Evolutionary conservation across 148 eudicot genomes (phyloP).

Genomic region (Vaccinium corymbosum): DNA sequence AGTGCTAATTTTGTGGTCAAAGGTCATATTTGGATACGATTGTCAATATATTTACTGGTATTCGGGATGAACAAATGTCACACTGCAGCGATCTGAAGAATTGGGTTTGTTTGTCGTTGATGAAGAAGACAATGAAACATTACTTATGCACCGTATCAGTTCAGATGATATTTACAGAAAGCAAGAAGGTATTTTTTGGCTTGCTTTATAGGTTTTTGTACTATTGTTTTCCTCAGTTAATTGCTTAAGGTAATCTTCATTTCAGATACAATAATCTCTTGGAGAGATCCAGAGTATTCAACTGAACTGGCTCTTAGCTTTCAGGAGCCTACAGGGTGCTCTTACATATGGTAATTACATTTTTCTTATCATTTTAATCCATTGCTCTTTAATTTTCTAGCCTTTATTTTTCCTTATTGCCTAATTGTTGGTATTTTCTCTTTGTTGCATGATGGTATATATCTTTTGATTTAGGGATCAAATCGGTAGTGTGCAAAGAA

Average conservation of each 20-base stretch:
- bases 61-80: slow-evolving; percentile 6
- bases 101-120: slow-evolving; percentile 76
- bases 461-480: slow-evolving; percentile 68
- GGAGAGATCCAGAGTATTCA: slow-evolving; percentile 91
- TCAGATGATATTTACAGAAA: slow-evolving; percentile 85
- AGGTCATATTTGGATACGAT: not conserved
- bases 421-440: not conserved
- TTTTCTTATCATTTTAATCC: not conserved
- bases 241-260: not conserved
- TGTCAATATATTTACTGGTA: not conserved
- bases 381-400: slow-evolving; percentile 10
- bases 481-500: slow-evolving; percentile 76
- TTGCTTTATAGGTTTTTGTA: not conserved
- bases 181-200: slow-evolving; percentile 73
- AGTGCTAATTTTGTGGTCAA: not conserved
- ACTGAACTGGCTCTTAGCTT: slow-evolving; percentile 95
- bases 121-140: slow-evolving; percentile 84
- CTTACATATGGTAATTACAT: slow-evolving; percentile 67
- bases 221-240: not conserved
- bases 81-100: slow-evolving; percentile 76
- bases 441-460: slow-evolving; percentile 1
- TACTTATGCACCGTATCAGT: slow-evolving; percentile 71
- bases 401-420: not conserved
- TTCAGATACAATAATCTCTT: slow-evolving; percentile 91
- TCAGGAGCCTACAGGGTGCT: slow-evolving; percentile 87